Base-by-base conservation (phyloP, 495 filamentous ascomycete species). In the Chaetomium fimeti region DNA sequence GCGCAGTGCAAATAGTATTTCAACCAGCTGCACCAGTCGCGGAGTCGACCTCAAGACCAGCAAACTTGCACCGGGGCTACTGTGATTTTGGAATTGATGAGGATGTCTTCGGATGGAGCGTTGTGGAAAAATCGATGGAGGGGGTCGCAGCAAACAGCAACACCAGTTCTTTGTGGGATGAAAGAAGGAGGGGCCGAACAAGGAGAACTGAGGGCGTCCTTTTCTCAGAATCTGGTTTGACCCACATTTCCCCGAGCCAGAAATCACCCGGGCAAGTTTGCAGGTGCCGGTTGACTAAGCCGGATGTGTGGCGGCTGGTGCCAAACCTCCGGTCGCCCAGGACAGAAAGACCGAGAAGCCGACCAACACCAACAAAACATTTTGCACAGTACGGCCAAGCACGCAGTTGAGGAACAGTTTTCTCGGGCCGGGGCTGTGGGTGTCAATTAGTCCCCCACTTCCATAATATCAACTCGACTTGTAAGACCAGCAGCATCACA, bases 81-180 rank as follows among this genome's bases (percentile, higher is more conserved):
- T 60, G 56, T 49, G 27, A 36, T 11, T 36, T 16, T 43, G 25
- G 28, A 48, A 53, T 58, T 27, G 57, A 65, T 56, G 49, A 25
- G 16, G 22, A 54, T 48, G 16, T 25, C 38, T 47, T 60, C 16
- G 62, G 28, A 55, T 29, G 9, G 40, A 8, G 25, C 27, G 54
- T 18, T 27, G 32, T 24, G 56, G 40, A 47, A 27, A 48, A 56
- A 47, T 60, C n/a, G n/a, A n/a, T 24, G 38, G 63, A 65, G 55
- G 63, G 40, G 2, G 25, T 22, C 9, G 53, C 53, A 36, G n/a
- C n/a, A 38, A 40, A 32, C 16, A 45, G 28, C 49, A 62, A 22
- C 22, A 3, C 32, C 25, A 22, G 32, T 53, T 51, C 22, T 43
- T 64, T 60, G 54, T 53, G 45, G 36, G 55, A 53, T 38, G 29